phyloP scores from a whole-genome alignment of 768 basidiomycete genomes.

The Chalciporus sphaerocephalus region DNA sequence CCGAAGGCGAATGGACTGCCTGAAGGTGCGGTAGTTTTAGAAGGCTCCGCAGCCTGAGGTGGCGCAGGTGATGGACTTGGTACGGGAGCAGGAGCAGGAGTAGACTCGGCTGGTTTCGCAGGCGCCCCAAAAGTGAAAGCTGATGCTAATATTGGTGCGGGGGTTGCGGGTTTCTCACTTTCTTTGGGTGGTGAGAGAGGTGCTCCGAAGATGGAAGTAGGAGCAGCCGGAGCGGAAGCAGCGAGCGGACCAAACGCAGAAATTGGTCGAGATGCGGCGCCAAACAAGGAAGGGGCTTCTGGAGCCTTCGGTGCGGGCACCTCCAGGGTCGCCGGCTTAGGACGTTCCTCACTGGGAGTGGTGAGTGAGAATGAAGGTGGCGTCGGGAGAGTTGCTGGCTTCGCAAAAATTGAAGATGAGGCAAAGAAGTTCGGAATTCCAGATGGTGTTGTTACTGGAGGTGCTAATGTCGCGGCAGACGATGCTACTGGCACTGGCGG shows the following conservation, averaged over 20 bases:
- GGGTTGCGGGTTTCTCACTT: slow-evolving; percentile 12
- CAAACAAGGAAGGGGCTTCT: slow-evolving; percentile 12
- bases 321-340: neutral
- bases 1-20: slow-evolving; percentile 28
- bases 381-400: slow-evolving; percentile 25
- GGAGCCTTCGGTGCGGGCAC: slow-evolving; percentile 2
- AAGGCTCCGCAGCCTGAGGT: slow-evolving; percentile 2
- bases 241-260: slow-evolving; percentile 5
- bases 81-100: slow-evolving; percentile 5
- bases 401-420: slow-evolving; percentile 44
- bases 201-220: slow-evolving; percentile 6
- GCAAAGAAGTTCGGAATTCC: slow-evolving; percentile 65
- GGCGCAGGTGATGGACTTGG: slow-evolving; percentile 9
- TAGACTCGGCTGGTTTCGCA: slow-evolving; percentile 20
- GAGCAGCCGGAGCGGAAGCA: neutral
- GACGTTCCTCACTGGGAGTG: slow-evolving; percentile 9
- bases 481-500: neutral
- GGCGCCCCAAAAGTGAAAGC: slow-evolving; percentile 31
- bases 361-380: slow-evolving; percentile 24
- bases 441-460: slow-evolving; percentile 11
- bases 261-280: slow-evolving; percentile 5
- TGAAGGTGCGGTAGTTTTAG: slow-evolving; percentile 7
- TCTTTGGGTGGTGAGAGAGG: slow-evolving; percentile 15
- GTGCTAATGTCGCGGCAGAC: slow-evolving; percentile 8
- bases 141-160: slow-evolving; percentile 6